Evolutionary conservation across 2,329 filamentous ascomycete species (phyloP).

Genomic region (Colletotrichum paranaense): DNA sequence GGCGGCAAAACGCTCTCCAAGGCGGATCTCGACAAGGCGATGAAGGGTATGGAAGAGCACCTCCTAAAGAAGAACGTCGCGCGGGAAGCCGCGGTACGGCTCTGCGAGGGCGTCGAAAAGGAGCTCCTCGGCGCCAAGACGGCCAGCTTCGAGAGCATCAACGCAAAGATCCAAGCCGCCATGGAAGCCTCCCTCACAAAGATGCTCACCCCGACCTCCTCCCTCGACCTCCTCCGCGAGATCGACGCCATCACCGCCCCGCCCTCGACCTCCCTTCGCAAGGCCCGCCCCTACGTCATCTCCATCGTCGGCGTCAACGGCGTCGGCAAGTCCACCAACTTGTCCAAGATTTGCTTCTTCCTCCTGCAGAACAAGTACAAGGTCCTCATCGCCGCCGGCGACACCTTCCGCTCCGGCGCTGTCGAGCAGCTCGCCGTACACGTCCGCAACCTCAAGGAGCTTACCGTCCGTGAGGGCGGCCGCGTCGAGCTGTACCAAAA

Average conservation of each 20-base stretch:
- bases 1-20: conserved; percentile 93
- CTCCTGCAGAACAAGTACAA: conserved; percentile 96
- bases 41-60: conserved; percentile 97
- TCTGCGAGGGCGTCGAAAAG: conserved; percentile 91
- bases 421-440: conserved; percentile 98
- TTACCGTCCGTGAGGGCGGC: conserved; percentile 85
- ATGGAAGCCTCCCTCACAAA: conserved; percentile 94
- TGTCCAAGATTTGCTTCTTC: conserved; percentile 98
- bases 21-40: conserved; percentile 88
- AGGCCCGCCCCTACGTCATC: conserved; percentile 89
- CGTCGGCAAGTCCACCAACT: conserved; percentile 96
- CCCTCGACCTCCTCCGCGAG: conserved; percentile 92
- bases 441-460: conserved; percentile 90
- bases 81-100: conserved; percentile 88
- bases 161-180: conserved; percentile 82
- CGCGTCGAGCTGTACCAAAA: conserved; percentile 94
- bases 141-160: conserved; percentile 89
- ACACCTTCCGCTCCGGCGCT: conserved; percentile 96
- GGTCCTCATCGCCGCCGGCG: conserved; percentile 92
- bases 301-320: conserved; percentile 99
- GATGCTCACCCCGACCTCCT: conserved; percentile 95
- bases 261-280: conserved; percentile 69
- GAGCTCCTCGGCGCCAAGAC: conserved; percentile 93
- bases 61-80: conserved; percentile 96
- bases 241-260: conserved; percentile 84